Base-by-base conservation (phyloP, 2,329 filamentous ascomycete genomes). In the Aspergillus quadrilineatus region DNA sequence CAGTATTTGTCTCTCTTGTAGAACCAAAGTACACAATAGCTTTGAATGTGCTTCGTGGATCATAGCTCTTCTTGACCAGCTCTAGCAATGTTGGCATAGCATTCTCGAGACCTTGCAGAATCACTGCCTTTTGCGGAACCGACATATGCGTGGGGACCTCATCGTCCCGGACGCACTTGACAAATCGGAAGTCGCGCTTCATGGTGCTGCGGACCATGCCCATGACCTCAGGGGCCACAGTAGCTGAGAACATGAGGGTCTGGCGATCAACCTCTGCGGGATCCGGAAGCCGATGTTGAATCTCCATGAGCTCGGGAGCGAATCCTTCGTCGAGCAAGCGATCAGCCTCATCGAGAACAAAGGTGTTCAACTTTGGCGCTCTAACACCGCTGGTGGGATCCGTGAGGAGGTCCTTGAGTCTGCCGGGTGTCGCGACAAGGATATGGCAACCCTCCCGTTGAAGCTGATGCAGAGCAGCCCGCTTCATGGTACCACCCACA, bases 171-270 rank as follows among this genome's bases (percentile, higher is more conserved):
- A 99, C 89, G n/a, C 91, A 96, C 73, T 93, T 89, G 58, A 97
- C 85, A 67, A 94, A 96, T 70, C 95, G 85, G 74, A 96, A 97
- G 64, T 90, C 79, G 1, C 85, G 83, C 70, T 92, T 90, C 71
- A 97, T 87, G 63, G 90, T 91, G 63, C 79, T 76, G 58, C 87
- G 84, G 41, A 95, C 93, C 48, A 97, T 83, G 43, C 82, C 77
- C 63, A 96, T 86, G 44, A 99, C 93, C 60, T 92, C 85, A 57
- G 83, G 82, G 45, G 93, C 91, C 32, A 99, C 89, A 9, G 94
- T 99, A 44, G 94, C 94, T 12, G 93, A 97, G 73, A 96, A 97
- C 74, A 99, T 87, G 67, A 99, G 85, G 6, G 92, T 97, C 74
- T 99, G 94, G 49, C 93, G 86, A 53, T 88, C 81, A 58, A 87